Evolutionary conservation across 768 basidiomycete species (phyloP).

Genomic region (Pleurotus sapidus): DNA sequence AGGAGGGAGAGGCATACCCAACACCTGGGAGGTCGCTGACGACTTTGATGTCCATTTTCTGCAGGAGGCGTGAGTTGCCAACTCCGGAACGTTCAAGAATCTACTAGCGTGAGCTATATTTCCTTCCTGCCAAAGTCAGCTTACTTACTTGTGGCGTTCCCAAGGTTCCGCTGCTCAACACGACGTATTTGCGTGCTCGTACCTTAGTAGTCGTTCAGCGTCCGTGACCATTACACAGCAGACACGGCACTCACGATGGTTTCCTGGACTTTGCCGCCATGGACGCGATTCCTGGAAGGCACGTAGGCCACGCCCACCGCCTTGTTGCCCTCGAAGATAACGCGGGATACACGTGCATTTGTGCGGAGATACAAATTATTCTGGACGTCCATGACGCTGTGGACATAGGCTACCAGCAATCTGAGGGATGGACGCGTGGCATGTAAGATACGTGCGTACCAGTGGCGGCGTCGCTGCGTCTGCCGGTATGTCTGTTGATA

Average conservation of each 20-base stretch:
- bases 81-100: constrained; percentile 75
- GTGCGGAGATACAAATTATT: constrained; percentile 63
- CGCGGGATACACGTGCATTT: constrained; percentile 64
- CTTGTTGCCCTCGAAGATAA: constrained; percentile 71
- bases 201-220: constrained; percentile 16
- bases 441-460: constrained; percentile 28
- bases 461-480: constrained; percentile 70
- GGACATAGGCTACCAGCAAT: constrained; percentile 51
- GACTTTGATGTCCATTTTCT: constrained; percentile 56
- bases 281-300: constrained; percentile 55
- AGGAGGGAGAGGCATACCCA: constrained; percentile 37
- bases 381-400: constrained; percentile 70
- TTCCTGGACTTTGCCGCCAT: constrained; percentile 50
- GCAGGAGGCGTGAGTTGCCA: constrained; percentile 50
- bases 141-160: constrained; percentile 51
- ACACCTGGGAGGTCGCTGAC: constrained; percentile 72
- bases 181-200: constrained; percentile 63
- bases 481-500: constrained; percentile 70
- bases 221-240: neutral
- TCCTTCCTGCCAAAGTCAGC: neutral
- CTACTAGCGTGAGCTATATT: constrained; percentile 9
- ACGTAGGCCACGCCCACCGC: constrained; percentile 73
- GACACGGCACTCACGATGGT: constrained; percentile 37
- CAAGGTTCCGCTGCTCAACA: constrained; percentile 63
- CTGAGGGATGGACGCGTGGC: neutral